A percentile compares a stretch with the other conserved stretches of the same genome.
These are phyloP conservation scores for Monosporascus sp. DNA, from an alignment of 2,329 filamentous ascomycete species.

Conservation along the genomic window DNA sequence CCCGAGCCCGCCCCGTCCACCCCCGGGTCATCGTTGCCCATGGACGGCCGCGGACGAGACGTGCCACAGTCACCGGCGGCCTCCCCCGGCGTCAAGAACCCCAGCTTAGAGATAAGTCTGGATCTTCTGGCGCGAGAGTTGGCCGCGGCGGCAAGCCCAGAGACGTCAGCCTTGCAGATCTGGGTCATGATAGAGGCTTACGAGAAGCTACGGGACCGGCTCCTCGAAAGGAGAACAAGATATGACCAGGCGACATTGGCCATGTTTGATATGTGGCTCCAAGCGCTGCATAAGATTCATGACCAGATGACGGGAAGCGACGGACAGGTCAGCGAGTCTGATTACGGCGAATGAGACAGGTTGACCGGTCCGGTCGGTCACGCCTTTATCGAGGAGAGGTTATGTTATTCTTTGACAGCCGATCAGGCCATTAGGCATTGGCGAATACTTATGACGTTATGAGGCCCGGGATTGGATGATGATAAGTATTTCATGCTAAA, in stretches of 20 bases:
- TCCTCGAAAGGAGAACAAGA: slow-evolving; percentile 28
- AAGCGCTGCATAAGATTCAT: slow-evolving; percentile 43
- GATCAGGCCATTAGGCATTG: no score
- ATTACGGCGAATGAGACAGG: slow-evolving; percentile 23
- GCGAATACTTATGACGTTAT: no score
- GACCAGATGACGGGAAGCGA: slow-evolving; percentile 28
- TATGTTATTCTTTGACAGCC: no score
- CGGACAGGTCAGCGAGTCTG: slow-evolving; percentile 25
- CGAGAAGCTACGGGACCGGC: slow-evolving; percentile 44
- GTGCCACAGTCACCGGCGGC: slow-evolving; percentile 1
- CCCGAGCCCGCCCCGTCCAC: slow-evolving; percentile 40
- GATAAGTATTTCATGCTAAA: no score
- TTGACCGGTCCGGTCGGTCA: not conserved
- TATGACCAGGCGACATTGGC: slow-evolving; percentile 28
- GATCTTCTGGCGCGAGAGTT: slow-evolving; percentile 47
- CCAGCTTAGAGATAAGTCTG: slow-evolving; percentile 45
- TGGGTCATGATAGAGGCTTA: slow-evolving; percentile 56
- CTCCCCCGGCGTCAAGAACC: slow-evolving; percentile 22
- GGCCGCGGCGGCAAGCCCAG: slow-evolving; percentile 31
- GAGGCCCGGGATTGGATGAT: no score
- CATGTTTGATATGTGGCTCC: slow-evolving; percentile 48
- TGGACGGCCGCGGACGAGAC: slow-evolving; percentile 9
- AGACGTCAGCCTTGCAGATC: slow-evolving; percentile 43
- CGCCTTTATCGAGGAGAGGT: not conserved
- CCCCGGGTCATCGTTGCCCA: slow-evolving; percentile 27